A percentile compares a stretch with the other conserved stretches of the same genome.
phyloP scores from a whole-genome alignment of 129 eudicot genomes.

The Pseudognaphalium luteoalbum region DNA sequence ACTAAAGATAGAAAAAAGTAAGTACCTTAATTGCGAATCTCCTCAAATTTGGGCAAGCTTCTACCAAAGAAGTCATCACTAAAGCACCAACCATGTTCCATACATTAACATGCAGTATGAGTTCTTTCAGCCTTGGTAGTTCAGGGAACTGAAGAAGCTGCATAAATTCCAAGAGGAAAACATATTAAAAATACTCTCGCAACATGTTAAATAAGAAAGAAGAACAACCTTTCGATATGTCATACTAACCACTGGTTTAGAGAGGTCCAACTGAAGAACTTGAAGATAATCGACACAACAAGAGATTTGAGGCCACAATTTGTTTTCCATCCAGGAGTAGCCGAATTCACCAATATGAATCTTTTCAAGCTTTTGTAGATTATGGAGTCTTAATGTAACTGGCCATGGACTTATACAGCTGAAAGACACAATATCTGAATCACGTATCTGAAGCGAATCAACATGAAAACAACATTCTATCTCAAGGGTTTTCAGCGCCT shows the following conservation, averaged over 20 bases:
- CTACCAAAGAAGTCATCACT: background rate
- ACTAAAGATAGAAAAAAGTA: background rate
- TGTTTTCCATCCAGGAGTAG: background rate
- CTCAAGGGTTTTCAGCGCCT: background rate
- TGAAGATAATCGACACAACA: background rate
- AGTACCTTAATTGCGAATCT: background rate
- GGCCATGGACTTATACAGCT: background rate
- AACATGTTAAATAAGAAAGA: background rate
- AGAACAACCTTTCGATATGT: background rate
- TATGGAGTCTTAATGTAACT: background rate
- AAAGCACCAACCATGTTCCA: background rate
- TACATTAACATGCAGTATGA: background rate
- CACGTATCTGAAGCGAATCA: background rate
- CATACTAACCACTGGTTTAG: background rate
- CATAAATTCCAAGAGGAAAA: background rate
- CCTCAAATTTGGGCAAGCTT: background rate
- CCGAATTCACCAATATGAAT: background rate
- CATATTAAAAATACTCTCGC: background rate
- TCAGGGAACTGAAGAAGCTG: background rate
- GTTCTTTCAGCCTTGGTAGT: background rate
- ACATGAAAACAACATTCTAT: background rate
- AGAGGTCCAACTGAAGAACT: background rate
- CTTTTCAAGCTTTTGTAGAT: background rate
- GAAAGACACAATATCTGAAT: background rate
- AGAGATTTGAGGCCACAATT: background rate